phyloP scores from a whole-genome alignment of 164 flowering plant species.

The Vitis rotundifolia region DNA sequence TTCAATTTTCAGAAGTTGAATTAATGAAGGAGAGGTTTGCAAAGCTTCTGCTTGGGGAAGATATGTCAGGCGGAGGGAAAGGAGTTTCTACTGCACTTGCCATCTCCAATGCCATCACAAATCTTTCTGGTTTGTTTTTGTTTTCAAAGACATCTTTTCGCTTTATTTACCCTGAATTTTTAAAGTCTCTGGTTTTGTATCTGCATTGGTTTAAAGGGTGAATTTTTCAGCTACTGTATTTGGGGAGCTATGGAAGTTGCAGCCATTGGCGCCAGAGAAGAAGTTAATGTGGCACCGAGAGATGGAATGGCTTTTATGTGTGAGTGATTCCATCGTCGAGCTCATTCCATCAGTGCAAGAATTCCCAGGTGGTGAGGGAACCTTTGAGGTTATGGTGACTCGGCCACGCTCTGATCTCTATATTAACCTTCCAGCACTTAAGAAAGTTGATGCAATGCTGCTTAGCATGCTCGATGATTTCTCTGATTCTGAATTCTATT shows the following conservation, averaged over 20 bases:
- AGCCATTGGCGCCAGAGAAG: slow-evolving; percentile 66
- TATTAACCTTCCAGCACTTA: slow-evolving; percentile 73
- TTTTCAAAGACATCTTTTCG: background rate
- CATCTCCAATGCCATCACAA: slow-evolving; percentile 83
- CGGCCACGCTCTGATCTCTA: slow-evolving; percentile 68
- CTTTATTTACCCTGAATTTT: background rate
- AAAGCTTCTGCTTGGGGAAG: slow-evolving; percentile 82
- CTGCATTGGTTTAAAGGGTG: too few species aligned
- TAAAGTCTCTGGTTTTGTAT: too few species aligned
- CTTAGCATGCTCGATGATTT: slow-evolving; percentile 68
- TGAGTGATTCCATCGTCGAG: slow-evolving; percentile 77
- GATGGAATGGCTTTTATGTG: slow-evolving; percentile 82
- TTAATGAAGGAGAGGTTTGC: slow-evolving; percentile 86
- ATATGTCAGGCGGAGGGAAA: slow-evolving; percentile 88
- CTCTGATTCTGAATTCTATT: slow-evolving; percentile 52
- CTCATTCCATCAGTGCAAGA: slow-evolving; percentile 67
- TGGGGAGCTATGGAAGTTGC: slow-evolving; percentile 82
- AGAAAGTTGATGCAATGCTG: slow-evolving; percentile 78
- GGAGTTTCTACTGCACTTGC: slow-evolving; percentile 87
- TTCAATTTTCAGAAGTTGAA: slow-evolving; percentile 48
- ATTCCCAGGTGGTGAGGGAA: slow-evolving; percentile 63
- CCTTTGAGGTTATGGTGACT: slow-evolving; percentile 74
- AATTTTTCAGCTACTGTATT: slow-evolving; percentile 62
- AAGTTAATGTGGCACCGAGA: slow-evolving; percentile 75
- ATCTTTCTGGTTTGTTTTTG: slow-evolving; percentile 55